Base-by-base conservation (phyloP, 2,329 filamentous ascomycete genomes). In the Chrysoporthe cubensis region DNA sequence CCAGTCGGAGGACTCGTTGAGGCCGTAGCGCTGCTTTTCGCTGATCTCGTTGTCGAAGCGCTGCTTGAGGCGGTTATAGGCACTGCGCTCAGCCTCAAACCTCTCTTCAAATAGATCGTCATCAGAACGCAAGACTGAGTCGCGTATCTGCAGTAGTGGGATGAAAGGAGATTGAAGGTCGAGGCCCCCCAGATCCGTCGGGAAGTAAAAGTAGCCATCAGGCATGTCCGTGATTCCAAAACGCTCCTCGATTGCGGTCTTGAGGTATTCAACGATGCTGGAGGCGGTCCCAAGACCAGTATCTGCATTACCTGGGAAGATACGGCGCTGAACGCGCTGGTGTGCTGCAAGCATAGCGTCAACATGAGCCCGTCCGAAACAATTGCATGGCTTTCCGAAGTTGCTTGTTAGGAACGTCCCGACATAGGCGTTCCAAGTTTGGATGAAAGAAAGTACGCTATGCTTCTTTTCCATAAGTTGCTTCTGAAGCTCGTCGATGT, bases 401-500 rank as follows among this genome's bases (percentile, higher is more conserved):
- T 86, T 87, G 18, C 80, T 80, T 3, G 79, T 78, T 74, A 87
- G 84, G 76, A 87, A 87, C 0, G 80, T 82, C 2, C 77, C 78
- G 0, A 80, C 83, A 69, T 85, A 87, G 0, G 80, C 80, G 70
- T 87, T 87, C 85, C 84, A 85, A 0, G 69, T 77, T 65, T 80
- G 78, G 7, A 85, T 79, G 70, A 80, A 82, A 26, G 78, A 78
- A 3, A 85, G 78, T 2, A 83, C 68, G 69, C 83, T 88, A 68
- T 82, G 82, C 68, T 83, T 85, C 62, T 86, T 84, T 6, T 79
- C 78, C 1, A 74, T 70, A 5, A 91, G 83, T 71, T 91, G 88
- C 4, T 80, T 82, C 43, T 81, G 80, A 3, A 91, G 81, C 73
- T 91, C 88, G 2, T 79, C 74, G 65, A 89, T 85, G 70, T 91